A percentile compares a stretch with the other conserved stretches of the same genome.
Evolutionary conservation across 306 rosid genomes (phyloP).

Genomic region (Malus sylvestris): DNA sequence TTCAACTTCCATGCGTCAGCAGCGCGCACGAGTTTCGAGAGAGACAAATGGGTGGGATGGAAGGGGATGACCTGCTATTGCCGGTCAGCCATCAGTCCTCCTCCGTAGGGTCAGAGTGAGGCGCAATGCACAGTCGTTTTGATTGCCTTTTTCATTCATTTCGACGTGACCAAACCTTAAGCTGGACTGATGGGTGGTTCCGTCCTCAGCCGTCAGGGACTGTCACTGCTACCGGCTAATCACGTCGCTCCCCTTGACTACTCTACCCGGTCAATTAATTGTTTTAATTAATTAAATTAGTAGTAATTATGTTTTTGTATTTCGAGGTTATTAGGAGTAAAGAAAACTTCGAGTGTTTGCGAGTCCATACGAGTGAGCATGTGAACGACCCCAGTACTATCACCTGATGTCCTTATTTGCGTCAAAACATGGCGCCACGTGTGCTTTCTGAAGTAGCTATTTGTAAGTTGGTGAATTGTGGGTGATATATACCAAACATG

Average conservation of each 20-base stretch:
- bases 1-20: conserved; percentile 20
- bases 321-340: neutral
- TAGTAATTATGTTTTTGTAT: neutral
- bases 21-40: conserved; percentile 20
- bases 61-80: conserved; percentile 24
- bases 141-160: conserved; percentile 22
- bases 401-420: neutral
- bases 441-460: neutral
- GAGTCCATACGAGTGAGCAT: neutral
- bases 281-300: neutral
- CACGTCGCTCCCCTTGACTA: neutral
- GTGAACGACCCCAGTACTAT: neutral
- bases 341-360: neutral
- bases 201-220: conserved; percentile 39
- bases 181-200: conserved; percentile 31
- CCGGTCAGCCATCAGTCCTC: conserved; percentile 21
- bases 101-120: neutral
- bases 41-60: neutral
- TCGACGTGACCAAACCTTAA: conserved; percentile 86
- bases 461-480: neutral
- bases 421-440: neutral
- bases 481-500: too few species aligned
- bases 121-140: conserved; percentile 24
- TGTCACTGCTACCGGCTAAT: conserved; percentile 8
- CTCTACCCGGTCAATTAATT: neutral